Evolutionary conservation across 2,329 filamentous ascomycete species (phyloP).

Genomic region (Pseudocercospora eumusae): DNA sequence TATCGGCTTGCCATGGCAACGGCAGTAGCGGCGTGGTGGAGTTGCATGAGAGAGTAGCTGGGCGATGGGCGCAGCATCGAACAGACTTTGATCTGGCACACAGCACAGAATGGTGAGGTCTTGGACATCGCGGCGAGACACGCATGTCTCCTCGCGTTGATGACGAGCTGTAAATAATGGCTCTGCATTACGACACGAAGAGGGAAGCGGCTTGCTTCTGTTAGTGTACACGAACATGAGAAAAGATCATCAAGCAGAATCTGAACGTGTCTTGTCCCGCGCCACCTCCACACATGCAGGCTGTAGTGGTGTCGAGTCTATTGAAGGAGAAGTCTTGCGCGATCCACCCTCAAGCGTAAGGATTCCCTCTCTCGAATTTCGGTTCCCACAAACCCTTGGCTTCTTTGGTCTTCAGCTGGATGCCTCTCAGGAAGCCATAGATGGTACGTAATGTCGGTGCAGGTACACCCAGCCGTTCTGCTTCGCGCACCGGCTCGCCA

Average conservation of each 20-base stretch:
- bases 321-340: neutral
- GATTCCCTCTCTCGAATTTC: slow-evolving; percentile 26
- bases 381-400: slow-evolving; percentile 43
- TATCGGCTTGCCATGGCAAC: neutral
- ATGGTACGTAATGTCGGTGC: slow-evolving; percentile 54
- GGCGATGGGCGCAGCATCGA: neutral
- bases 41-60: neutral
- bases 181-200: neutral
- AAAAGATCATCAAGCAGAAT: neutral
- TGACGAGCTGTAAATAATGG: slow-evolving; percentile 8
- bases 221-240: neutral
- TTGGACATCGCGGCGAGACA: neutral
- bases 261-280: neutral
- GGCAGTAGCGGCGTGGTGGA: neutral
- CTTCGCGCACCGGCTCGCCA: slow-evolving; percentile 59
- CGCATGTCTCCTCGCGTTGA: neutral
- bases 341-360: slow-evolving; percentile 19
- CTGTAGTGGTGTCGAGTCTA: neutral
- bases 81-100: neutral
- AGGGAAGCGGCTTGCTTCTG: neutral
- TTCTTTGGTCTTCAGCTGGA: slow-evolving; percentile 55
- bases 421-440: slow-evolving; percentile 51
- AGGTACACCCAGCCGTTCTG: slow-evolving; percentile 49
- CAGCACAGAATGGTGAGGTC: slow-evolving; percentile 5
- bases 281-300: neutral